Conservation (phyloP, 1,284 basidiomycete genomes). For the Ceratobasidium theobromae region DNA sequence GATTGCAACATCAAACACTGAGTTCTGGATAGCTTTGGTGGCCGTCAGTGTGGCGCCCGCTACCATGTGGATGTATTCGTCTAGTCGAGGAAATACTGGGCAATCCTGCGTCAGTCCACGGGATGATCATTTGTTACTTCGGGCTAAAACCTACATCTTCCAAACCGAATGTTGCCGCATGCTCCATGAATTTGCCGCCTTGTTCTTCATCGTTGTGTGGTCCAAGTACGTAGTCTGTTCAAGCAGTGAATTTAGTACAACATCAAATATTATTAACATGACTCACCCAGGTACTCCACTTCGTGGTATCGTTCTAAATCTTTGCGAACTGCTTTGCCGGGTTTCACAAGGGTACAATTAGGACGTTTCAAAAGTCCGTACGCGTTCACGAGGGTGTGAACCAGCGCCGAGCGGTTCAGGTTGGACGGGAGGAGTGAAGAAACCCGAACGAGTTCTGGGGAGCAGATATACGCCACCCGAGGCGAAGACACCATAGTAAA, state of each 20-base stretch:
- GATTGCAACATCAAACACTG: slow-evolving; percentile 64
- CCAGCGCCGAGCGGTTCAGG: slow-evolving; percentile 71
- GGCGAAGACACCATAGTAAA: slow-evolving; percentile 38
- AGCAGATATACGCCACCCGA: slow-evolving; percentile 22
- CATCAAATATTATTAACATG: no score
- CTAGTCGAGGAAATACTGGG: slow-evolving; percentile 70
- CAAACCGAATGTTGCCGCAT: slow-evolving; percentile 56
- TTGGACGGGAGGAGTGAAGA: slow-evolving; percentile 83
- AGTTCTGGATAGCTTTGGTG: slow-evolving; percentile 59
- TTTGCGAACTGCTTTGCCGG: slow-evolving; percentile 50
- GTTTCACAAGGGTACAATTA: slow-evolving; percentile 53
- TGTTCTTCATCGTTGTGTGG: slow-evolving; percentile 48
- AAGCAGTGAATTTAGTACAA: not conserved
- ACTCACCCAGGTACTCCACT: slow-evolving; percentile 44
- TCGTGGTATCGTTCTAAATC: slow-evolving; percentile 48
- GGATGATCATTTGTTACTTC: not conserved
- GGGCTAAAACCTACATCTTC: slow-evolving; percentile 56
- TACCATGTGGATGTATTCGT: slow-evolving; percentile 67
- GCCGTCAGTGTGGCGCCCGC: slow-evolving; percentile 79
- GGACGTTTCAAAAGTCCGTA: slow-evolving; percentile 55
- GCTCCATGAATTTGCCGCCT: not conserved
- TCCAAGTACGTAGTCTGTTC: slow-evolving; percentile 45
- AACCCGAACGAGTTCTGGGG: slow-evolving; percentile 44
- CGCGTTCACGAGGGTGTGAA: slow-evolving; percentile 69
- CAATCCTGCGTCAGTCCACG: slow-evolving; percentile 63